Evolutionary conservation across 2,329 filamentous ascomycete species (phyloP), one percentile per base, ranked within the genome.

Genomic region (Purpureocillium takamizusanense): DNA sequence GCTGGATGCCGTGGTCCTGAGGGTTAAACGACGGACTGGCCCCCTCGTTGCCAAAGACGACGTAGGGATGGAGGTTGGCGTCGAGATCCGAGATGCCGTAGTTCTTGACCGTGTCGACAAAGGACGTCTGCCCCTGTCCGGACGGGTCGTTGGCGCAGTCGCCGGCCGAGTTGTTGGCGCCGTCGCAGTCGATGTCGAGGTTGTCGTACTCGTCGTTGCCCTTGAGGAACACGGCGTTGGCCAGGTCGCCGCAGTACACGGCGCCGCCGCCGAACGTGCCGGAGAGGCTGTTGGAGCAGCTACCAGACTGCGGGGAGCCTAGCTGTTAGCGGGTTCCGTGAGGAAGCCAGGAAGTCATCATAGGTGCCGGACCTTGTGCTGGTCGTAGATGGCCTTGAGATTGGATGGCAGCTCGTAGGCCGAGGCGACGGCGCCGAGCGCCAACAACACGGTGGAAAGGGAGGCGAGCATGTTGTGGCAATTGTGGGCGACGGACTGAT

Each of bases 11-110:
- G 10, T 51, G 43, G 2, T 52, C 32, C 31, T 51, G 40, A 1
- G 63, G 61, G 37, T 61, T 44, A 36, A 62, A 67, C 3, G 46
- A 50, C n/a, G 49, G 47, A 17, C 42, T 49, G 17, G 31, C 37
- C 8, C 48, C 58, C 10, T 54, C 51, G 44, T 69, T 70, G 4
- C 66, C 67, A 35, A 70, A 61, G 4, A 70, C 67, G 8, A 70
- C 61, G 38, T 67, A 70, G 1, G 62, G 57, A 41, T 69, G 65
- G n/a, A 66, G 50, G 33, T 65, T 64, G 12, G 66, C 56, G 45
- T 69, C 56, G 4, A 70, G 48, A 36, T 69, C 65, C 11, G 11
- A 11, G 1, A 51, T 45, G 9, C 53, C 55, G 35, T 59, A 64
- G 10, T 43, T 36, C 4, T 34, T 39, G 17, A 67, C 44, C 0